phyloP scores from a whole-genome alignment of 805 yeast species.

The Kregervanrija fluxuum region DNA sequence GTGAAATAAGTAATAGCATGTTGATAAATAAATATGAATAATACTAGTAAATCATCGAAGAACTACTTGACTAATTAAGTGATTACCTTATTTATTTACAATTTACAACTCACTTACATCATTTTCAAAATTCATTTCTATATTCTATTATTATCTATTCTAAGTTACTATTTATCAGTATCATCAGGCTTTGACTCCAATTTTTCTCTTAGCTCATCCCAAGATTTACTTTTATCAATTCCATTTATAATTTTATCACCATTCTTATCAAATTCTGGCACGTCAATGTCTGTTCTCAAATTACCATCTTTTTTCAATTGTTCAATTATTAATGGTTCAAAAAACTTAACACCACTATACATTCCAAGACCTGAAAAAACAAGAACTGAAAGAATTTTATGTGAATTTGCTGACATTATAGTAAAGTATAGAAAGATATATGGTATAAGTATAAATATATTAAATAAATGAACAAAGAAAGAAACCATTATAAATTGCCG shows the following conservation, averaged over 20 bases:
- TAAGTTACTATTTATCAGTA: slow-evolving; percentile 2
- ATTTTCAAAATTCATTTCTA: no score
- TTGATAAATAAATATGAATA: background rate
- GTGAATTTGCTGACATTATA: slow-evolving; percentile 1
- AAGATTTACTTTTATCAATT: slow-evolving; percentile 11
- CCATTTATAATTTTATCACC: slow-evolving; percentile 28
- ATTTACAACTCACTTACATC: no score
- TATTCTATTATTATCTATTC: no score
- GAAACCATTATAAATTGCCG: background rate
- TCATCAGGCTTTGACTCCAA: slow-evolving; percentile 13
- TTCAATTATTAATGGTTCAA: slow-evolving; percentile 67
- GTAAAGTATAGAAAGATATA: background rate
- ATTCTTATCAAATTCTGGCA: slow-evolving; percentile 46
- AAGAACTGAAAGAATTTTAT: slow-evolving; percentile 18
- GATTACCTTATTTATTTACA: no score
- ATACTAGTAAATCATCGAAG: no score
- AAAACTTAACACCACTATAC: slow-evolving; percentile 55
- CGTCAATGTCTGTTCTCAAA: slow-evolving; percentile 50
- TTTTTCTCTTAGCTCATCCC: slow-evolving; percentile 17
- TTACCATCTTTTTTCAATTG: slow-evolving; percentile 59
- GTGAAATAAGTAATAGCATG: background rate
- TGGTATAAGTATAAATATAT: background rate
- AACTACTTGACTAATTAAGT: no score
- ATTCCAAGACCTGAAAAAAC: slow-evolving; percentile 32
- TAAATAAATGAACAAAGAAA: background rate